Evolutionary conservation across 305 asterid genomes (phyloP).

Genomic region (Lippia alba): DNA sequence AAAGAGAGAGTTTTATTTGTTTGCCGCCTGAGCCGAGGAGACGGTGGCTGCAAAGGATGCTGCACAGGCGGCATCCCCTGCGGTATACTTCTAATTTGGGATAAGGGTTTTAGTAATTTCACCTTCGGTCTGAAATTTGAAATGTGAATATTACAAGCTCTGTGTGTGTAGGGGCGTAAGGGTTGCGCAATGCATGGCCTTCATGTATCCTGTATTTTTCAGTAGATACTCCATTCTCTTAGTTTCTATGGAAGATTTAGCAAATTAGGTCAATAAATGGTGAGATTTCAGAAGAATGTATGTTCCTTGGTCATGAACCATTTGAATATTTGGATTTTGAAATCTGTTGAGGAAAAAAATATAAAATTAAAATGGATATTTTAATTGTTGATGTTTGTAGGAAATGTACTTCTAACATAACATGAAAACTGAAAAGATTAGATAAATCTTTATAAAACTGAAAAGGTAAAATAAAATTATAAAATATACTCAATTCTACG

Average conservation of each 20-base stretch:
- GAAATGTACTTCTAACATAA: too few species aligned
- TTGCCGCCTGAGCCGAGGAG: constrained; percentile 87
- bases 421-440: too few species aligned
- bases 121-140: background rate
- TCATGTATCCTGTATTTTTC: background rate
- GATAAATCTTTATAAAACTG: too few species aligned
- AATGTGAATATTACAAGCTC: background rate
- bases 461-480: too few species aligned
- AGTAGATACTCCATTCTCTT: background rate
- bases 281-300: too few species aligned
- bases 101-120: constrained; percentile 3
- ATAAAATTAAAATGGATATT: too few species aligned
- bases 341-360: background rate
- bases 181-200: background rate
- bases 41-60: constrained; percentile 88
- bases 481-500: too few species aligned
- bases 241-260: background rate
- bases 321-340: too few species aligned
- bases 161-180: background rate
- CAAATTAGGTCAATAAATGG: too few species aligned
- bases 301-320: too few species aligned
- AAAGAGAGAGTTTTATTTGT: constrained; percentile 82
- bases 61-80: constrained; percentile 72
- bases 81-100: constrained; percentile 52
- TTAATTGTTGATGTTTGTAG: too few species aligned